Percentiles rank a stretch among this genome's conserved stretches.
Evolutionary conservation across 108 stramenopile genomes (phyloP).

Genomic region (Cyclotella atomus): DNA sequence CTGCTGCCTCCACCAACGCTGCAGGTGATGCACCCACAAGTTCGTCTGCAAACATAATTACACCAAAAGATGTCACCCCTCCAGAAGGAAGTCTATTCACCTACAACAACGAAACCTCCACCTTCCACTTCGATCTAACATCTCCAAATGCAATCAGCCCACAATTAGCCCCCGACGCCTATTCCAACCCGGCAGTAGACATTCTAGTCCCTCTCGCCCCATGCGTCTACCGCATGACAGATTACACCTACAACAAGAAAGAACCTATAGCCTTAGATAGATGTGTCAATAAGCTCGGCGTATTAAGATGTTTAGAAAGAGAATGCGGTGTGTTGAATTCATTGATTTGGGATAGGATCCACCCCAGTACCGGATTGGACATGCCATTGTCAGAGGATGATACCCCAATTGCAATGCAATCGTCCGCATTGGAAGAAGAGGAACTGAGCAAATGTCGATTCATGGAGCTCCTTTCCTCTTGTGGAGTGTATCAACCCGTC

Average conservation of each 20-base stretch:
- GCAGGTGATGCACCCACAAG: not conserved
- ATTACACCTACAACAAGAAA: conserved; percentile 63
- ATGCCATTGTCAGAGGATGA: not conserved
- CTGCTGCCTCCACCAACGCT: not conserved
- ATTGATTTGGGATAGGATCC: conserved; percentile 47
- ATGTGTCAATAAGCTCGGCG: conserved; percentile 59
- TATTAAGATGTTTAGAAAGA: conserved; percentile 57
- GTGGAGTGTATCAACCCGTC: conserved; percentile 63
- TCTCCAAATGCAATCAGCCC: conserved; percentile 16
- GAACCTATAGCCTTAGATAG: conserved; percentile 45
- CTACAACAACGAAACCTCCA: conserved; percentile 33
- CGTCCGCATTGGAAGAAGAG: conserved; percentile 58
- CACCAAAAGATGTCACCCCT: too few species aligned
- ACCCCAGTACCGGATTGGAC: not conserved
- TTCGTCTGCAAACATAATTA: too few species aligned
- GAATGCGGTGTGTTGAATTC: conserved; percentile 55
- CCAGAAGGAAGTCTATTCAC: conserved; percentile 51
- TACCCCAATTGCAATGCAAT: not conserved
- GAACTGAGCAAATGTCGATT: conserved; percentile 66
- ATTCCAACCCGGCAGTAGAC: conserved; percentile 28
- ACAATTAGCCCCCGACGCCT: conserved; percentile 14
- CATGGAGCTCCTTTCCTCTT: conserved; percentile 68
- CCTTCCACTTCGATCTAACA: conserved; percentile 48
- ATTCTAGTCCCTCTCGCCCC: conserved; percentile 66
- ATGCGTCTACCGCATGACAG: conserved; percentile 67